Base-by-base conservation (phyloP, 192 early-diverging fungal species). In the Entomortierella chlamydospora region DNA sequence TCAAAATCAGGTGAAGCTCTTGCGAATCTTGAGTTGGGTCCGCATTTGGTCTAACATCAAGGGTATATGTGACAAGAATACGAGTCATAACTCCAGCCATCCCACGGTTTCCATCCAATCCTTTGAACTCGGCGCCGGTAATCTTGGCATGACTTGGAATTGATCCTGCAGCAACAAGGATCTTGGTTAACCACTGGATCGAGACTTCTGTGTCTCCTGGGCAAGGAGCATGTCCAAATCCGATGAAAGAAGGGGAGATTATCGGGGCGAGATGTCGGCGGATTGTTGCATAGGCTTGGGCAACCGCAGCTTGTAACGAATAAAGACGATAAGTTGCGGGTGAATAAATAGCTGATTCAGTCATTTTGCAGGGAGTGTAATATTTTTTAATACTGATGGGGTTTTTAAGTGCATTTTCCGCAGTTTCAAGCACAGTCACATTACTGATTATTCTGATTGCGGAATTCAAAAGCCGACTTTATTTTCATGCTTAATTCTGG, bases 141-240 rank as follows among this genome's bases (percentile, higher is more conserved):
- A 73, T 60, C 10, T 30, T 73, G 2, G 71, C 54, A 3, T 30
- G 28, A 23, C 30, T 29, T 25, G 71, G 71, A 1, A 73, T 58
- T 6, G 56, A 28, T 17, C 57, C 63, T 15, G 31, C 47, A 5
- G 61, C 45, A 9, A 52, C 39, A 13, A 73, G 33, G 31, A 56
- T 73, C 31, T 37, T 51, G 30, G 18, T 58, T 4, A 73, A 30
- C 71, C 71, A 73, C 3, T 55, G 49, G 55, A 60, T 60, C 0
- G 71, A 73, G 42, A 73, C 58, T 31, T 73, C 62, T 9, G 41
- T 60, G 34, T 73, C 71, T n/a, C 71, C 71, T 15, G 71, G 71
- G 34, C 42, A 42, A 0, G 71, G 71, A 0, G 71, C 71, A 45
- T 73, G 63, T 22, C 71, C 71, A n/a, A 33, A n/a, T 17, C 53